A percentile compares a stretch with the other conserved stretches of the same genome.
These are phyloP conservation scores for Saccharomyces kudriavzevii DNA, from an alignment of 805 yeast species.

Conservation along the genomic window DNA sequence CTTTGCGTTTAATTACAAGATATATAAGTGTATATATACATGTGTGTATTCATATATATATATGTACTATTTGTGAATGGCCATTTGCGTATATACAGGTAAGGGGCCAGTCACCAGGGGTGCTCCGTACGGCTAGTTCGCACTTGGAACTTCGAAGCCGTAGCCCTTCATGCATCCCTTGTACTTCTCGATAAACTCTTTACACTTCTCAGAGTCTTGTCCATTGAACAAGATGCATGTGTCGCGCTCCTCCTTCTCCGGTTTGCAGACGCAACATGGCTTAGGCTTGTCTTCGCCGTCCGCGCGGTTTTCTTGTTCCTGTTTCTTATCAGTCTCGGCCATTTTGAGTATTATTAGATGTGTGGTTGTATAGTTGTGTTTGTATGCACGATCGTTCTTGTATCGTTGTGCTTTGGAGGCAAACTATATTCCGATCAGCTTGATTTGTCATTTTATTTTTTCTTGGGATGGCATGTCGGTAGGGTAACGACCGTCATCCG, in stretches of 20 bases:
- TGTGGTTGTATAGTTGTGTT: background rate
- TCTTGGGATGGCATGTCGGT: background rate
- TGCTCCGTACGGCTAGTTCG: conserved; percentile 24
- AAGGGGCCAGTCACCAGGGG: background rate
- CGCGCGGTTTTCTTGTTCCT: background rate
- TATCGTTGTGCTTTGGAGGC: background rate
- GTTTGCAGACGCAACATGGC: conserved; percentile 94
- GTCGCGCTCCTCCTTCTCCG: conserved; percentile 74
- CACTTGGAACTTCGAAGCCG: conserved; percentile 48
- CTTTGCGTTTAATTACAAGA: background rate
- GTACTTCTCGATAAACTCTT: conserved; percentile 59
- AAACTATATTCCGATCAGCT: background rate
- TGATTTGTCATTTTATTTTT: background rate
- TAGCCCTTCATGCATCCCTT: conserved; percentile 86
- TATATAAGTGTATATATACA: background rate
- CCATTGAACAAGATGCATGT: conserved; percentile 81
- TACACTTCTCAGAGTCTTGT: conserved; percentile 69
- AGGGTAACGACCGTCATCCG: background rate
- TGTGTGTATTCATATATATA: background rate
- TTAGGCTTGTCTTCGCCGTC: conserved; percentile 50
- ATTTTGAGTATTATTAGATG: background rate
- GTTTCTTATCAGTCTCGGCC: background rate
- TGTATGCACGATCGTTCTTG: background rate
- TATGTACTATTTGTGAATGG: background rate
- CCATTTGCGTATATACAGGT: background rate